Conservation (phyloP, 495 filamentous ascomycete species). For the Chaetomidium leptoderma region DNA sequence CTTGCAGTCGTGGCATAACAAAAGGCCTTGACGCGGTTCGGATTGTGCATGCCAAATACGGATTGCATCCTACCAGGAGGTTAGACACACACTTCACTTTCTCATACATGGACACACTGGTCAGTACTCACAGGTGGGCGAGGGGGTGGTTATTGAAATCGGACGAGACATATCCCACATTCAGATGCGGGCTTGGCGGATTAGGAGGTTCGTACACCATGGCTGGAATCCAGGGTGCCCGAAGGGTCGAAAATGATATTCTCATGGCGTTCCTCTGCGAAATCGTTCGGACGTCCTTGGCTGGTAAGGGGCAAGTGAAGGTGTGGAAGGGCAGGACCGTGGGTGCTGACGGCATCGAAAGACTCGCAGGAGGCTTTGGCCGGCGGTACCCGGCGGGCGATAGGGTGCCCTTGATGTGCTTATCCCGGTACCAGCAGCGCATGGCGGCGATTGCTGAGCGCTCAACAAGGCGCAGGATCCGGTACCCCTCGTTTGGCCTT, state of each 20-base stretch:
- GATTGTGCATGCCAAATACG: constrained; percentile 89
- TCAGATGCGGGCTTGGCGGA: constrained; percentile 77
- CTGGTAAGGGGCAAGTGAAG: constrained; percentile 90
- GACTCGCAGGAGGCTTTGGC: constrained; percentile 66
- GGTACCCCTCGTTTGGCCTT: constrained; percentile 80
- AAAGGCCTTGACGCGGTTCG: constrained; percentile 68
- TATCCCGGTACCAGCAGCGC: constrained; percentile 87
- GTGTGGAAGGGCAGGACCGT: constrained; percentile 99
- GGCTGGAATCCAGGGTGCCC: constrained; percentile 76
- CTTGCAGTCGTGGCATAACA: constrained; percentile 97
- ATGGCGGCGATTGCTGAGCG: constrained; percentile 70
- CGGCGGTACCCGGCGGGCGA: constrained; percentile 61
- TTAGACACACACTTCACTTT: too few species aligned
- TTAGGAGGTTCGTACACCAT: constrained; percentile 78
- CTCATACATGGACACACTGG: too few species aligned
- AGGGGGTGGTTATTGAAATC: constrained; percentile 99
- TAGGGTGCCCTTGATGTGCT: constrained; percentile 60
- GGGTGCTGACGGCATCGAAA: constrained; percentile 83
- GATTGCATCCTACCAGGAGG: constrained; percentile 77
- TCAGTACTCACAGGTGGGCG: constrained; percentile 63
- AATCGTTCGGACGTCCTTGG: constrained; percentile 90
- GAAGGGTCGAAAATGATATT: constrained; percentile 84
- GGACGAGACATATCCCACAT: constrained; percentile 93
- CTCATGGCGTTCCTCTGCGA: constrained; percentile 92
- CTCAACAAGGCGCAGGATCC: constrained; percentile 80